Evolutionary conservation across 2,329 filamentous ascomycete species (phyloP).

Genomic region (Pyricularia pennisetigena): DNA sequence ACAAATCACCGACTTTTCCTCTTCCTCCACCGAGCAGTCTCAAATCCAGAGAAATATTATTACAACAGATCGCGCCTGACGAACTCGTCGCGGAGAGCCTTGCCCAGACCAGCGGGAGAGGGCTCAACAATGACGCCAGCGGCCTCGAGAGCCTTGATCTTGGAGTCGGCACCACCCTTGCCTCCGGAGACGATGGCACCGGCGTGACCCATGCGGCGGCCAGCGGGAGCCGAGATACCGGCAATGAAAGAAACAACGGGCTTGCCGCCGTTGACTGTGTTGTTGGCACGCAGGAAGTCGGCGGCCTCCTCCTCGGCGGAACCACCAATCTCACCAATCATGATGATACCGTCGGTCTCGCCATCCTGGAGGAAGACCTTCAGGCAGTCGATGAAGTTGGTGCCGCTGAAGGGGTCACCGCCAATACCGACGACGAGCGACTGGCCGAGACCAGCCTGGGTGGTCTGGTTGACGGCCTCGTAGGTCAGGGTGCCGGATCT

Average conservation of each 20-base stretch:
- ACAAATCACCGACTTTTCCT: background rate
- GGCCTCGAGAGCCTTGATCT: conserved; percentile 88
- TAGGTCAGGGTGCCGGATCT: conserved; percentile 97
- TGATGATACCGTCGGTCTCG: conserved; percentile 98
- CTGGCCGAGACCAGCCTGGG: conserved; percentile 91
- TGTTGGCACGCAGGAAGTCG: conserved; percentile 87
- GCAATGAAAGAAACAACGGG: conserved; percentile 97
- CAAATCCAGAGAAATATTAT: conserved; percentile 13
- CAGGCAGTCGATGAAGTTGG: conserved; percentile 99
- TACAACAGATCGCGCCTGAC: conserved; percentile 93
- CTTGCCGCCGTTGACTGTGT: conserved; percentile 76
- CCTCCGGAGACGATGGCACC: conserved; percentile 96
- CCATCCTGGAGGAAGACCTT: conserved; percentile 92
- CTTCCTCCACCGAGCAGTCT: background rate
- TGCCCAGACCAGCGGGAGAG: conserved; percentile 84
- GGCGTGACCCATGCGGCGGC: conserved; percentile 96
- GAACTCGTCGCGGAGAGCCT: conserved; percentile 90
- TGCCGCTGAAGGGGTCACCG: conserved; percentile 96
- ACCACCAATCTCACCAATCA: conserved; percentile 99
- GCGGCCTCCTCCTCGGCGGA: conserved; percentile 96
- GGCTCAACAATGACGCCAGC: conserved; percentile 95
- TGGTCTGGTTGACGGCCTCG: conserved; percentile 99
- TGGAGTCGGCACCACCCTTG: conserved; percentile 96
- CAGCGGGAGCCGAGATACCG: conserved; percentile 92
- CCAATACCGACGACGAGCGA: conserved; percentile 97